phyloP scores from a whole-genome alignment of 495 filamentous ascomycete genomes.

The Aspergillus affinis region DNA sequence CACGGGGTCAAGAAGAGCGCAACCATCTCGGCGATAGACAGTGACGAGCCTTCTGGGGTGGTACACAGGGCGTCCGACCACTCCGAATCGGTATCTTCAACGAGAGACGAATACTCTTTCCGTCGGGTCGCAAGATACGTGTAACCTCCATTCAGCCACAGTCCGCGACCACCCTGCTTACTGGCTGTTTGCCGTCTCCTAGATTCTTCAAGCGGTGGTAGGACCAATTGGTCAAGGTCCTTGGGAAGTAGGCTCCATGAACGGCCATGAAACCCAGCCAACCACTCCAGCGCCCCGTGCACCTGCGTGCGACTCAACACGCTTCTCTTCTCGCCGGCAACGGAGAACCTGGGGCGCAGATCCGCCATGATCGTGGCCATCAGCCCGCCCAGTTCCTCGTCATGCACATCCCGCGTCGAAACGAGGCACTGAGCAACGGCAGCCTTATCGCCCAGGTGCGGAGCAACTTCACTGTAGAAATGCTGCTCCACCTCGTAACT shows the following conservation, averaged over 20 bases:
- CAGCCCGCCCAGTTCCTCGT: conserved; percentile 27
- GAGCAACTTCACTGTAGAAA: conserved; percentile 35
- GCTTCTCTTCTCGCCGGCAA: conserved; percentile 32
- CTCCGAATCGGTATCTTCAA: conserved; percentile 28
- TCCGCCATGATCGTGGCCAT: conserved; percentile 40
- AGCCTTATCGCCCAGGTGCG: conserved; percentile 25
- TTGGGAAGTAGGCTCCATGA: conserved; percentile 25
- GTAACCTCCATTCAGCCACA: conserved; percentile 44
- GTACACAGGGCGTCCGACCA: conserved; percentile 32
- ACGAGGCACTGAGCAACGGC: conserved; percentile 35
- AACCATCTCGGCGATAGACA: conserved; percentile 34
- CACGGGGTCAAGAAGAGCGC: conserved; percentile 30
- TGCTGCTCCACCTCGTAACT: conserved; percentile 40
- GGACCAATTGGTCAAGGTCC: conserved; percentile 21
- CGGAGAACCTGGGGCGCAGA: conserved; percentile 28
- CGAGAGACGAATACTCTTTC: conserved; percentile 33
- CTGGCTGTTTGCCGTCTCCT: conserved; percentile 9
- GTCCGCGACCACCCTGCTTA: conserved; percentile 4
- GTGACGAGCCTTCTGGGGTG: conserved; percentile 10
- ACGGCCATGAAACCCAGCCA: conserved; percentile 31
- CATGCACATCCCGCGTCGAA: conserved; percentile 28
- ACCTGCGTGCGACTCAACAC: conserved; percentile 27
- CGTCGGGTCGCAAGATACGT: conserved; percentile 41
- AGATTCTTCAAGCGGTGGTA: conserved; percentile 36
- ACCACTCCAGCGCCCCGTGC: conserved; percentile 31